Conservation (phyloP, 2,329 filamentous ascomycete genomes). For the Colletotrichum godetiae region DNA sequence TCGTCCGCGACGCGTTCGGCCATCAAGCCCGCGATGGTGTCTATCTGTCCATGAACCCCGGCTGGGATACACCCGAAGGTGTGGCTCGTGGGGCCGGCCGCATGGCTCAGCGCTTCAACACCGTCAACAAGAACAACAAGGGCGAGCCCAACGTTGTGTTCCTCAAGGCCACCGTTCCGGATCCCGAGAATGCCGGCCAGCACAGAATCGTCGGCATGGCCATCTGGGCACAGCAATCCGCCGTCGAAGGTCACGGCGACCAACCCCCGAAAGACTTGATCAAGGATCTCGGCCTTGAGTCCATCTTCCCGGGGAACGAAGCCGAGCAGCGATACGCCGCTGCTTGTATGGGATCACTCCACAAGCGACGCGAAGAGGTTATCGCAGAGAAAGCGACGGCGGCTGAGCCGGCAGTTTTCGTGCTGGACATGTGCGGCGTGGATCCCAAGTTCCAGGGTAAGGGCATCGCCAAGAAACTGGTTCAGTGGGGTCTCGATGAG, state of each 20-base stretch:
- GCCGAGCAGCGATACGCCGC: conserved; percentile 56
- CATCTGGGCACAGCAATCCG: conserved; percentile 65
- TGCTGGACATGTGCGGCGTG: conserved; percentile 63
- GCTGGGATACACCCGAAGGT: conserved; percentile 64
- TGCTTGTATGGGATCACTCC: conserved; percentile 57
- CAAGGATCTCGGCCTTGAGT: conserved; percentile 44
- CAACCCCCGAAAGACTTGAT: conserved; percentile 47
- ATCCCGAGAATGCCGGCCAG: conserved; percentile 39
- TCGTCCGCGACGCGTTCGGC: conserved; percentile 55
- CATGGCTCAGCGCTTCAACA: conserved; percentile 54
- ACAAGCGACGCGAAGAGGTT: conserved; percentile 54
- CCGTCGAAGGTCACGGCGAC: conserved; percentile 60
- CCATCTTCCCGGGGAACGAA: conserved; percentile 55
- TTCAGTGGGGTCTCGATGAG: conserved; percentile 60
- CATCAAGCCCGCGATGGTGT: conserved; percentile 61
- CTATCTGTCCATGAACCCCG: conserved; percentile 63
- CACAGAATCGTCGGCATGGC: conserved; percentile 61
- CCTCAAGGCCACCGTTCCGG: conserved; percentile 62
- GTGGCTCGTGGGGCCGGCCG: conserved; percentile 47
- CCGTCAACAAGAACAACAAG: conserved; percentile 50
- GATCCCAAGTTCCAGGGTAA: conserved; percentile 63
- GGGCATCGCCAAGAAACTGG: conserved; percentile 57
- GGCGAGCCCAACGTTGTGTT: conserved; percentile 63
- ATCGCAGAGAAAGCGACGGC: conserved; percentile 55
- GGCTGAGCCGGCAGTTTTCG: conserved; percentile 57